These are phyloP conservation scores for Mycosphaerella sp. DNA, from an alignment of 2,329 filamentous ascomycete species.

Conservation along the genomic window DNA sequence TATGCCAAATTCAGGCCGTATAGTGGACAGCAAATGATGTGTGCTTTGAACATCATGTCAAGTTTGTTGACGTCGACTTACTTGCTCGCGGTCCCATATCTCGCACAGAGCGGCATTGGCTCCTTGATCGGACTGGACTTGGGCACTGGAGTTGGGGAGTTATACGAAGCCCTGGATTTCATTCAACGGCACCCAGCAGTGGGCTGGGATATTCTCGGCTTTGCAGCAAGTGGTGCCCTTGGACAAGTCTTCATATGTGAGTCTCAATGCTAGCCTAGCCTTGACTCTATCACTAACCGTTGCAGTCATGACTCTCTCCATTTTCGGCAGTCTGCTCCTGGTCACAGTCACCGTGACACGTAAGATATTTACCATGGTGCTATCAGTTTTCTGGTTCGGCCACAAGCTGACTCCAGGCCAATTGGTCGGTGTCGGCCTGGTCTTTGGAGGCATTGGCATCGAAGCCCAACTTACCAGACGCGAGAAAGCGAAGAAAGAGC, in stretches of 20 bases:
- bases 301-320: constrained; percentile 61
- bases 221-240: constrained; percentile 81
- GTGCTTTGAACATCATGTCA: constrained; percentile 85
- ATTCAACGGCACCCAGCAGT: constrained; percentile 73
- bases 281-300: neutral
- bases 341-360: constrained; percentile 95
- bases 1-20: constrained; percentile 72
- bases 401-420: constrained; percentile 83
- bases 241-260: constrained; percentile 89
- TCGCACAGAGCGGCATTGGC: constrained; percentile 55
- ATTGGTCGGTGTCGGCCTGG: constrained; percentile 84
- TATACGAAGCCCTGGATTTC: constrained; percentile 73
- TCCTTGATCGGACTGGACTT: constrained; percentile 38
- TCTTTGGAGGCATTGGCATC: constrained; percentile 91
- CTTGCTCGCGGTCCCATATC: constrained; percentile 69
- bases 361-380: constrained; percentile 99
- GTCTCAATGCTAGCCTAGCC: constrained; percentile 16
- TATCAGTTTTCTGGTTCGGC: constrained; percentile 91
- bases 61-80: constrained; percentile 71
- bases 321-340: constrained; percentile 84
- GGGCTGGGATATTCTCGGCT: constrained; percentile 81
- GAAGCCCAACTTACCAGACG: constrained; percentile 74
- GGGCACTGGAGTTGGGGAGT: constrained; percentile 60
- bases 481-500: constrained; percentile 51
- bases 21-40: constrained; percentile 98